Percentiles rank a stretch among this genome's conserved stretches.
Evolutionary conservation across 495 filamentous ascomycete genomes (phyloP).

Genomic region (Tetracladium setigerum): DNA sequence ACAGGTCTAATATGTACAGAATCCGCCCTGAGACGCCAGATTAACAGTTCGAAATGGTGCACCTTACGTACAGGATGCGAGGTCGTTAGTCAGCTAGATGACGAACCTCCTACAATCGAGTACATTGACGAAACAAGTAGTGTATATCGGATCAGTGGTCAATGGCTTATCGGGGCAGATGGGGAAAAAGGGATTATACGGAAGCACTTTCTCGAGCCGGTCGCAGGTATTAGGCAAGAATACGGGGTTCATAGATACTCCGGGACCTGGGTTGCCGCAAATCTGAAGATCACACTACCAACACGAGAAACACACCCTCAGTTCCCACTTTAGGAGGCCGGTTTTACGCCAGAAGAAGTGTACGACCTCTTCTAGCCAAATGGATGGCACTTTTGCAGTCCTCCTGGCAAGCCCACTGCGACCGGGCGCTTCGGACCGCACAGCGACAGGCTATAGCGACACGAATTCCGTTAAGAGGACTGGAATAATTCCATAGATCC

Average conservation of each 20-base stretch:
- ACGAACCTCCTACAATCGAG: neutral
- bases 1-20: constrained; percentile 29
- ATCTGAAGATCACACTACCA: constrained; percentile 38
- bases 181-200: constrained; percentile 42
- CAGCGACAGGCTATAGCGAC: constrained; percentile 37
- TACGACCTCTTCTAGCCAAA: constrained; percentile 44
- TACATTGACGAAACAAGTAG: constrained; percentile 21
- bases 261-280: constrained; percentile 45
- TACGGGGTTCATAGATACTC: constrained; percentile 34
- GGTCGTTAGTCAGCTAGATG: neutral
- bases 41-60: neutral
- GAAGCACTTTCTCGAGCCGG: constrained; percentile 41
- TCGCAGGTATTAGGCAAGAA: constrained; percentile 33
- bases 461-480: constrained; percentile 35
- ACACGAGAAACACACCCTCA: constrained; percentile 38
- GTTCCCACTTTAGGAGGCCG: constrained; percentile 41
- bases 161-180: constrained; percentile 42
- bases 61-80: neutral
- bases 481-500: constrained; percentile 23
- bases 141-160: constrained; percentile 19
- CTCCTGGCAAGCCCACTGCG: constrained; percentile 35
- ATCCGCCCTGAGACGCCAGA: neutral
- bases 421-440: constrained; percentile 40
- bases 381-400: constrained; percentile 39
- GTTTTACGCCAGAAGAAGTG: constrained; percentile 38